Evolutionary conservation across 1,284 basidiomycete genomes (phyloP).

Genomic region (Irpex lacteus): DNA sequence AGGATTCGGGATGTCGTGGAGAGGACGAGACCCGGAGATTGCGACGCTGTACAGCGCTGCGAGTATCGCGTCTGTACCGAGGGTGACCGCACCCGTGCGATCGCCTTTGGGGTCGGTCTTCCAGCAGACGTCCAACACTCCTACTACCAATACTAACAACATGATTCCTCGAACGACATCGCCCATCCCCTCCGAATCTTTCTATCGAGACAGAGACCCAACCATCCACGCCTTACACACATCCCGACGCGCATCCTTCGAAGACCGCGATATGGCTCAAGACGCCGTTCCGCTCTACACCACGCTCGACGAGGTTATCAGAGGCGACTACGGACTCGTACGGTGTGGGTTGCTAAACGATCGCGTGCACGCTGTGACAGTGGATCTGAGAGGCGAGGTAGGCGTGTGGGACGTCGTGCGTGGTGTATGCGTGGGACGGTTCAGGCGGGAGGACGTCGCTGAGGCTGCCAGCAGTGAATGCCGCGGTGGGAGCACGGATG

Average conservation of each 20-base stretch:
- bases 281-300: slow-evolving; percentile 71
- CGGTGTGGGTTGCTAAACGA: slow-evolving; percentile 86
- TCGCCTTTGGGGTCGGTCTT: slow-evolving; percentile 35
- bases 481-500: slow-evolving; percentile 21
- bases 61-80: slow-evolving; percentile 69
- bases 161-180: slow-evolving; percentile 20
- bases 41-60: slow-evolving; percentile 84
- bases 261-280: slow-evolving; percentile 66
- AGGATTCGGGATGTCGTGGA: slow-evolving; percentile 33
- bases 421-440: slow-evolving; percentile 76
- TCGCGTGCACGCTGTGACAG: slow-evolving; percentile 86
- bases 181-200: slow-evolving; percentile 23
- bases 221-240: slow-evolving; percentile 35
- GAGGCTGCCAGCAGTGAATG: slow-evolving; percentile 35
- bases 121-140: slow-evolving; percentile 14
- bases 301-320: slow-evolving; percentile 69
- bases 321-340: slow-evolving; percentile 82
- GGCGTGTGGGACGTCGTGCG: slow-evolving; percentile 92
- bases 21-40: slow-evolving; percentile 65
- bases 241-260: slow-evolving; percentile 51
- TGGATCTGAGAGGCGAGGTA: slow-evolving; percentile 85
- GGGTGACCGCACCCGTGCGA: slow-evolving; percentile 22
- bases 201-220: slow-evolving; percentile 31
- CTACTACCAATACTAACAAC: slow-evolving; percentile 21
- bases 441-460: slow-evolving; percentile 61